These are phyloP conservation scores for Lumnitzera littorea DNA, from an alignment of 345 rosid species.

Conservation along the genomic window DNA sequence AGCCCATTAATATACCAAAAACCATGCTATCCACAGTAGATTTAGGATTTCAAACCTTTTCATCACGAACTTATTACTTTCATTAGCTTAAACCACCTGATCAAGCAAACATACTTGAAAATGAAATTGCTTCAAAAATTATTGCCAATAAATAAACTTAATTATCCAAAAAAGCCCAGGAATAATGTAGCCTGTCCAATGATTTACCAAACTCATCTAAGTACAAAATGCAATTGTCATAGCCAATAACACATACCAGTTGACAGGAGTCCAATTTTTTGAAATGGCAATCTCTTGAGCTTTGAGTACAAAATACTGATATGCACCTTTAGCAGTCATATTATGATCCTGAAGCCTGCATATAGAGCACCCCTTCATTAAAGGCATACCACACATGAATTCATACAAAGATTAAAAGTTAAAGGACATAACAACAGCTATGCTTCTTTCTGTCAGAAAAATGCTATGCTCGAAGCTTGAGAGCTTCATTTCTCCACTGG, in stretches of 20 bases:
- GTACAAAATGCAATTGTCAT: background rate
- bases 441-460: no score
- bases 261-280: constrained; percentile 72
- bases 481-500: no score
- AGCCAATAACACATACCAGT: constrained; percentile 43
- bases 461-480: no score
- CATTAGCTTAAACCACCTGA: no score
- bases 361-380: constrained; percentile 10
- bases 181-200: background rate
- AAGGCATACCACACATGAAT: background rate
- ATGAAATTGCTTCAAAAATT: no score
- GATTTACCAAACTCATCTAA: background rate
- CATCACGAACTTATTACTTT: no score
- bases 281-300: constrained; percentile 83
- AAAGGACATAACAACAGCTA: no score
- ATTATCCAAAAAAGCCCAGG: background rate
- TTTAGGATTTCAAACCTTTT: no score
- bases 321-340: constrained; percentile 61
- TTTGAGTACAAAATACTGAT: constrained; percentile 65
- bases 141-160: no score
- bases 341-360: constrained; percentile 68
- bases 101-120: no score
- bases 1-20: no score
- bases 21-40: no score
- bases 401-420: background rate